Evolutionary conservation across 192 early-diverging fungal species (phyloP), one percentile per base, ranked within the genome.

Genomic region (Podila verticillata): DNA sequence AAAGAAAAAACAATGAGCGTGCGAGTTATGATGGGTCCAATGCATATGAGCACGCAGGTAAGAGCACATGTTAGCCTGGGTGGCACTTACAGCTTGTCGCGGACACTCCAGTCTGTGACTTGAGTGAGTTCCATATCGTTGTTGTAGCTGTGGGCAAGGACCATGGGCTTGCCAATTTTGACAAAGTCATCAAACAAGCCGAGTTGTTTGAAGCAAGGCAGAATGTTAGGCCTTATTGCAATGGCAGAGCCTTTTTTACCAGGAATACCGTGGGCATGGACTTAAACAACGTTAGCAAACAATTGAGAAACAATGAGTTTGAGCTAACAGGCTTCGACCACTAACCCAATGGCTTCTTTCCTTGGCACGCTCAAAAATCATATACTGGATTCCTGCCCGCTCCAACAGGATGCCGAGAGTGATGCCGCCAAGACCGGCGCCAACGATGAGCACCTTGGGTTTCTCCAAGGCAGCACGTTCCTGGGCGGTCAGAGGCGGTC

Each of bases 361-460:
- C 5, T 19, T 9, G 12, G 36, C 36, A 15, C 39, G 20, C 12
- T 63, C 61, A 17, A 44, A 47, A 20, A 48, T 44, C 0, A n/a
- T 36, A 13, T 47, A 63, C 2, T 35, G 24, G 24, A 63, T 10
- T 22, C 35, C 34, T 29, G 61, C 31, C 20, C n/a, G 35, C 30
- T 62, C 61, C 6, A 62, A 32, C 7, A 62, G 10, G 30, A 62
- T 15, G 22, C 32, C 61, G 34, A 30, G 39, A 22, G 39, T 47
- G 2, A 63, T n/a, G 0, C 39, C 61, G 2, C 34, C 61, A 2
- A 63, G 31, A n/a, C 61, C 39, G 9, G 61, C 36, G 4, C 61
- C 61, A 8, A 48, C 61, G 24, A 63, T 63, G 34, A 63, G 31
- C 19, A 63, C 61, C 17, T 51, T 17, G 19, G 48, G 48, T 12